phyloP scores from a whole-genome alignment of 2,329 filamentous ascomycete genomes.

The Aureobasidium namibiae region DNA sequence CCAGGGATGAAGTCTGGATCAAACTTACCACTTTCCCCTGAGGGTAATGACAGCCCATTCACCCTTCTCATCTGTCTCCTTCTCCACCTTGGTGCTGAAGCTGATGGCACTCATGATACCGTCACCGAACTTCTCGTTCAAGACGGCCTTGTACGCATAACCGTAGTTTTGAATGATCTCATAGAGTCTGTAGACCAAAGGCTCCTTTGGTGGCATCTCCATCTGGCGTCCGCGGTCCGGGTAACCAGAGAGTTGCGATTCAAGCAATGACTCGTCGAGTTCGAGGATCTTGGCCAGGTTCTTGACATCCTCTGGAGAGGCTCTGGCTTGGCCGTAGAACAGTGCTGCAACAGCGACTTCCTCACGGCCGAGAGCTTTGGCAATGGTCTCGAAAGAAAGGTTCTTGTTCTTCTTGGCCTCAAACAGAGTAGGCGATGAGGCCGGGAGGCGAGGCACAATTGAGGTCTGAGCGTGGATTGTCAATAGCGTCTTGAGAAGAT shows the following conservation, averaged over 20 bases:
- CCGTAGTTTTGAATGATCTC: conserved; percentile 97
- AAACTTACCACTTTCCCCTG: conserved; percentile 69
- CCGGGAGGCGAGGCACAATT: conserved; percentile 60
- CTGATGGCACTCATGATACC: conserved; percentile 96
- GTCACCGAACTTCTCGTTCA: conserved; percentile 77
- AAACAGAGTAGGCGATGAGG: conserved; percentile 66
- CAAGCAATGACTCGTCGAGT: conserved; percentile 49
- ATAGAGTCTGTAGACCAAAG: conserved; percentile 81
- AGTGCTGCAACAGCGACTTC: conserved; percentile 80
- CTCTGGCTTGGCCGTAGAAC: conserved; percentile 81
- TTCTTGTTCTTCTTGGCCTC: conserved; percentile 67
- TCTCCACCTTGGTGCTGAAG: conserved; percentile 85
- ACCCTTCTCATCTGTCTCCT: conserved; percentile 80
- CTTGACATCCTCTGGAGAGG: conserved; percentile 59
- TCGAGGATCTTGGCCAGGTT: conserved; percentile 59
- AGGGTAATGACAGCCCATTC: conserved; percentile 80
- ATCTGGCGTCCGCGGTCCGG: conserved; percentile 73
- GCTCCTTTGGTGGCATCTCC: conserved; percentile 78
- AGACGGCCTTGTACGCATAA: conserved; percentile 86
- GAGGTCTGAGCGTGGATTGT: conserved; percentile 44
- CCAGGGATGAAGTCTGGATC: neutral
- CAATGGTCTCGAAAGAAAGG: conserved; percentile 74
- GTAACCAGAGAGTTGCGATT: conserved; percentile 59
- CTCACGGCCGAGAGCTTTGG: conserved; percentile 61
- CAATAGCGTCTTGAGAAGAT: neutral